These are phyloP conservation scores for Ajuga chamaepitys DNA, from an alignment of 257 asterid species.

Conservation along the genomic window DNA sequence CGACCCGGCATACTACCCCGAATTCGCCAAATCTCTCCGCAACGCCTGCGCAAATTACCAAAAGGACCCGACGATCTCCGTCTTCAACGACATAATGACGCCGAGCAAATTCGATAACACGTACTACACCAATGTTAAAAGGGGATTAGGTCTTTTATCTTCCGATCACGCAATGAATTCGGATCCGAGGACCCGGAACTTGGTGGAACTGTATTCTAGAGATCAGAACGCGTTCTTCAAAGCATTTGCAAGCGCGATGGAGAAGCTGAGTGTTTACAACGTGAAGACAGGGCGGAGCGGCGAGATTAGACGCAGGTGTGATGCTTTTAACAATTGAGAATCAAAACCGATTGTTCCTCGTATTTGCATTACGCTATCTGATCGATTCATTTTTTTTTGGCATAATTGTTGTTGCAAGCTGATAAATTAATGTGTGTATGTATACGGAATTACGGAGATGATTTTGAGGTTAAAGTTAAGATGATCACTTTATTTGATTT, in stretches of 20 bases:
- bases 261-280: slow-evolving; percentile 60
- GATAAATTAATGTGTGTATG: slow-evolving; percentile 12
- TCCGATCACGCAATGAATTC: slow-evolving; percentile 60
- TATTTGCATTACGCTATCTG: slow-evolving; percentile 4
- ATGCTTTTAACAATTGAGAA: slow-evolving; percentile 61
- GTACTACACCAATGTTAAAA: slow-evolving; percentile 54
- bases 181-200: slow-evolving; percentile 48
- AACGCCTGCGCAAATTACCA: slow-evolving; percentile 53
- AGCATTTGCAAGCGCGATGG: slow-evolving; percentile 77
- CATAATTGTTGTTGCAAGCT: background rate
- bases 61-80: slow-evolving; percentile 65
- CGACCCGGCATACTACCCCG: slow-evolving; percentile 69
- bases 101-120: slow-evolving; percentile 72
- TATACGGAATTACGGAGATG: slow-evolving; percentile 12
- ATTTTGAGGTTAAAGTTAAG: slow-evolving; percentile 9
- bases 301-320: slow-evolving; percentile 90
- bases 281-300: slow-evolving; percentile 67
- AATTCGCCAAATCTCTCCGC: slow-evolving; percentile 51
- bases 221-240: slow-evolving; percentile 56
- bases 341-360: background rate
- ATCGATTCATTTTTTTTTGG: slow-evolving; percentile 4
- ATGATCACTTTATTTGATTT: background rate
- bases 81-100: slow-evolving; percentile 65
- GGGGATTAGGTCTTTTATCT: slow-evolving; percentile 61
- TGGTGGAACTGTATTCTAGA: slow-evolving; percentile 45